Percentiles rank a stretch among this genome's conserved stretches.
phyloP scores from a whole-genome alignment of 495 filamentous ascomycete species.

The Rusavskia elegans region DNA sequence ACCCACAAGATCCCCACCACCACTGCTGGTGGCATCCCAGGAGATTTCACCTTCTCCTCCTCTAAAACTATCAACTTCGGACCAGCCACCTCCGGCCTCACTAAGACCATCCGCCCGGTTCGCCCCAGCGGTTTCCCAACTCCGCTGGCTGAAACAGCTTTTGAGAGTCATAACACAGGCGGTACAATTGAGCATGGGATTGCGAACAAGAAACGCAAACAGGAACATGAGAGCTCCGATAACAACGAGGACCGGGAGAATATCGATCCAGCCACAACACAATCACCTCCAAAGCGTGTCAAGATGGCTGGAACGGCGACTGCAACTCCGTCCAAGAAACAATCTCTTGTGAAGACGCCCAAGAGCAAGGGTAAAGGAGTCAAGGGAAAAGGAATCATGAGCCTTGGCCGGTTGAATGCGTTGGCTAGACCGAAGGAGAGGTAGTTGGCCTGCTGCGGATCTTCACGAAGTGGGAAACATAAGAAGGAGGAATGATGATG shows the following conservation, averaged over 20 bases:
- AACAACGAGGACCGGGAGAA: constrained; percentile 21
- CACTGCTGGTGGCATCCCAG: constrained; percentile 21
- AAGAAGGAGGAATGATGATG: background rate
- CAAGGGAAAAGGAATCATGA: constrained; percentile 20
- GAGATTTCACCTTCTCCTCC: constrained; percentile 43
- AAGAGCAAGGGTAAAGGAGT: constrained; percentile 15
- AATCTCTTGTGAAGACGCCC: constrained; percentile 27
- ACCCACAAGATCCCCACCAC: constrained; percentile 5
- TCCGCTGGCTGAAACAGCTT: constrained; percentile 6
- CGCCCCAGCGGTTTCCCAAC: constrained; percentile 24
- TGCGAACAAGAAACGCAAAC: constrained; percentile 55
- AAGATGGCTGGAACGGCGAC: constrained; percentile 11
- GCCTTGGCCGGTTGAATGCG: constrained; percentile 34
- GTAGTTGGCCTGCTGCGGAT: background rate
- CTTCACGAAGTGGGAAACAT: background rate
- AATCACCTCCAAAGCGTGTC: constrained; percentile 11
- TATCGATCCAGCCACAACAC: constrained; percentile 12
- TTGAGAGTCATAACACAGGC: constrained; percentile 22
- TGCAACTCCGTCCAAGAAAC: constrained; percentile 11
- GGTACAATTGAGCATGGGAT: constrained; percentile 47
- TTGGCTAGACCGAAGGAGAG: constrained; percentile 33
- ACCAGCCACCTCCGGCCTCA: constrained; percentile 23
- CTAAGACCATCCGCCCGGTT: constrained; percentile 40
- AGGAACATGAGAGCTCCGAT: constrained; percentile 18
- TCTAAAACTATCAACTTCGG: constrained; percentile 40